Base-by-base conservation (phyloP, 345 rosid genomes). In the Anacardium occidentale region DNA sequence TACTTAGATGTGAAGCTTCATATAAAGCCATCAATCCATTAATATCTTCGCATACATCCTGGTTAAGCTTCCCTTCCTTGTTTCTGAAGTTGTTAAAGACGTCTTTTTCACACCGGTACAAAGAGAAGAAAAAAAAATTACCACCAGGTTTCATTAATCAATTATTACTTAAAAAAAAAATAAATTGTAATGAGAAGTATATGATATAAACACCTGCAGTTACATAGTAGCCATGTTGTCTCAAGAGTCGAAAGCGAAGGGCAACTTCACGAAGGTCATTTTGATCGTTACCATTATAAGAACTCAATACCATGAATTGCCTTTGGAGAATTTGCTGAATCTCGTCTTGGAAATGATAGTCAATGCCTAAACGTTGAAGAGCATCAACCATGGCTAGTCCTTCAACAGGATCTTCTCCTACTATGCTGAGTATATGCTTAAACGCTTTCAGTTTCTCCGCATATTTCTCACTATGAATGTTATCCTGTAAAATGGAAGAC, bases 1-100 rank as follows among this genome's bases (percentile, higher is more conserved):
- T 63, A 53, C 85, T 69, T 12, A 88, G 74, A 29, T 83, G 84
- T 14, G 89, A 79, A 67, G 96, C 96, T 79, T 88, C 90, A 25
- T 68, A 84, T 64, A 87, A 59, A 34, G 71, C 81, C 64, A 79
- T 71, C 58, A 88, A 21, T 45, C 85, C 87, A 72, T 66, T 63
- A 10, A 84, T 54, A 73, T 81, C 82, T 34, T 57, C 63, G 8
- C 54, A 18, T 24, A 58, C 22, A 20, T 66, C 64, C 12, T 75
- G 15, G 13, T 59, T 17, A 47, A 84, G 69, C n/a, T 66, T 66
- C 32, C 83, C 80, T 21, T 74, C 69, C 20, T 59, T 55, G 70
- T 82, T 68, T 67, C 47, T 78, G 62, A 84, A 76, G 29, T 47
- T 70, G 45, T 66, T 14, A 11, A 87, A 82, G 42, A 75, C 65